Evolutionary conservation across 2,329 filamentous ascomycete species (phyloP), one percentile per base, ranked within the genome.

Genomic region (Endothia cerciana): DNA sequence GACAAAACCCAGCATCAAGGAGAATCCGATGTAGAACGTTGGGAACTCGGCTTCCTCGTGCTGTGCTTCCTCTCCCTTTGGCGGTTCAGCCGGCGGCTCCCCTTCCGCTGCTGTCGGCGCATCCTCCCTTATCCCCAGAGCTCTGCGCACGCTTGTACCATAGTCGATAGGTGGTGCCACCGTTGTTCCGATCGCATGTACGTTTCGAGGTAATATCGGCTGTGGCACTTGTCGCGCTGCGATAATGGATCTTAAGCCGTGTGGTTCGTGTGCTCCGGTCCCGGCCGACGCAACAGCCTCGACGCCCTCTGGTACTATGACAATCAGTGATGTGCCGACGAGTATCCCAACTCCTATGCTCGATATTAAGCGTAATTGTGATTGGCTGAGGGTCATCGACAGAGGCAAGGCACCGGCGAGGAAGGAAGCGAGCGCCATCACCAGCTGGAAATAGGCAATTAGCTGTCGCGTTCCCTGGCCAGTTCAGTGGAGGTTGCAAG

Each of bases 281-380:
- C 79, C 77, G 2, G 84, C 80, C 17, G 84, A 88, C 71, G 95
- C 92, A 65, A 97, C 85, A 3, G 95, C 94, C 75, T 97, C 94
- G 67, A 98, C 90, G 45, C 95, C 95, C 78, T 99, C 95, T 0
- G 95, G 95, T 73, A 99, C 97, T 74, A 99, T 98, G 40, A 99
- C 93, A 70, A 98, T 94, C 70, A 99, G 85, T 1, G 94, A 94
- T 36, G 95, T 98, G 43, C 95, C 95, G 19, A 99, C 94, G 10
- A 99, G 83, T 61, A 99, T 91, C 55, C 95, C 95, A 77, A 97
- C 93, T 62, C 95, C 95, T 75, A 98, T 87, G 65, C 93, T 94
- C 28, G 94, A 96, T 75, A 98, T 91, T 60, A 97, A 82, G 74
- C 94, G 90, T 65, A 98, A 82, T 77, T 97, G 93, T 53, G 93